These are phyloP conservation scores for Phytophthora colocasiae DNA, from an alignment of 352 stramenopile species.

Conservation along the genomic window DNA sequence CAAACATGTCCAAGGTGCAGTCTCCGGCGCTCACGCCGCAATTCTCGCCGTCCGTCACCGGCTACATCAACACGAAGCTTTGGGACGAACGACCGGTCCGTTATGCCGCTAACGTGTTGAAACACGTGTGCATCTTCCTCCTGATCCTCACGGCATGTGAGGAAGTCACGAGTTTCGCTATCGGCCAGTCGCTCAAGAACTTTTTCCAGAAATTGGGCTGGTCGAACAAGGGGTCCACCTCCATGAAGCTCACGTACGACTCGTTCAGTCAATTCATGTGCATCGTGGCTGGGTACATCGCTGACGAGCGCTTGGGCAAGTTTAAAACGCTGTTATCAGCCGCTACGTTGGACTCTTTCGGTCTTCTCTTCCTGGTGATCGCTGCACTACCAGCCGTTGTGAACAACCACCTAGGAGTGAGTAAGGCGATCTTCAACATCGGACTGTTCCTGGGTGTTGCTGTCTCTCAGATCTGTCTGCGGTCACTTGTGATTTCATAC, in stretches of 20 bases:
- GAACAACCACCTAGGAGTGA: constrained; percentile 30
- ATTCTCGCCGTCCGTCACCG: constrained; percentile 14
- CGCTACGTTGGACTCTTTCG: constrained; percentile 49
- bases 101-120: constrained; percentile 60
- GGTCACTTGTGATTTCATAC: constrained; percentile 67
- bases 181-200: constrained; percentile 65
- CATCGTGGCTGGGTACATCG: constrained; percentile 65
- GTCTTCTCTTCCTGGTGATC: constrained; percentile 56
- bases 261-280: constrained; percentile 69
- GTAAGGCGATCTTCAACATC: constrained; percentile 56
- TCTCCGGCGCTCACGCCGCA: constrained; percentile 25
- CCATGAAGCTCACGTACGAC: constrained; percentile 72
- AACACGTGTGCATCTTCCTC: constrained; percentile 63
- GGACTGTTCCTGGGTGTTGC: constrained; percentile 59
- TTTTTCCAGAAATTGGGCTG: constrained; percentile 68
- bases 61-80: constrained; percentile 33
- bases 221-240: constrained; percentile 56
- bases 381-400: constrained; percentile 47
- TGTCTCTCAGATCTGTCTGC: constrained; percentile 54
- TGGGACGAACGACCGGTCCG: constrained; percentile 55
- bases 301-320: constrained; percentile 60
- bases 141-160: constrained; percentile 48
- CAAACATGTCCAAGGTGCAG: constrained; percentile 27
- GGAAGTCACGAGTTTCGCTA: constrained; percentile 66
- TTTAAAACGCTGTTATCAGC: constrained; percentile 35